These are phyloP conservation scores for Osmanthus fragrans DNA, from an alignment of 257 asterid species.

Conservation along the genomic window DNA sequence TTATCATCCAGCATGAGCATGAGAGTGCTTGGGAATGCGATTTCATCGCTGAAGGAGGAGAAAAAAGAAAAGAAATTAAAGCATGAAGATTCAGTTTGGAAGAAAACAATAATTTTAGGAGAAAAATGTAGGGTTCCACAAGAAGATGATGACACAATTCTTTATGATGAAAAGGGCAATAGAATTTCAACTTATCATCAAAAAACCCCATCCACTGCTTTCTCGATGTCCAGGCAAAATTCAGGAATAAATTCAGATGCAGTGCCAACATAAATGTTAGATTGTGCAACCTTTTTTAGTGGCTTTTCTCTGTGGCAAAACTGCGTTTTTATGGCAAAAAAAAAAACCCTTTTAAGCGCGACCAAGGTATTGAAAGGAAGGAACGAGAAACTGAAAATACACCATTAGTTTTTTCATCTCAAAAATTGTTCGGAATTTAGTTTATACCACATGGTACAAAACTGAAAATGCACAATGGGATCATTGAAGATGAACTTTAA, in stretches of 20 bases:
- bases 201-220: slow-evolving; percentile 19
- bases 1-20: slow-evolving; percentile 54
- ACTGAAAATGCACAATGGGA: too few relatives aligned
- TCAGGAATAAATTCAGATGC: slow-evolving; percentile 16
- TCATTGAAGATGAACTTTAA: too few relatives aligned
- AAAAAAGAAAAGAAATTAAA: slow-evolving; percentile 32
- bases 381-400: too few relatives aligned
- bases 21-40: slow-evolving; percentile 34
- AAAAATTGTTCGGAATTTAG: too few relatives aligned
- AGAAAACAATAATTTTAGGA: slow-evolving; percentile 81
- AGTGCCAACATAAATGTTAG: not conserved
- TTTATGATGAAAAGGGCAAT: slow-evolving; percentile 72
- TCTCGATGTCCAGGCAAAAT: slow-evolving; percentile 30
- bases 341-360: not conserved
- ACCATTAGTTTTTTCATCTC: too few relatives aligned
- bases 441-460: too few relatives aligned
- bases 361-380: too few relatives aligned
- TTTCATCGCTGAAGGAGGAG: slow-evolving; percentile 26
- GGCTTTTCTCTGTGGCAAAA: not conserved
- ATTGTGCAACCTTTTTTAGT: not conserved
- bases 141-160: slow-evolving; percentile 43
- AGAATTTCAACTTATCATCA: slow-evolving; percentile 60
- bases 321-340: not conserved
- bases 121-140: slow-evolving; percentile 79
- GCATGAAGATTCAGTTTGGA: slow-evolving; percentile 87